Percentiles rank a stretch among this genome's conserved stretches.
phyloP scores from a whole-genome alignment of 108 stramenopile species.

The Stephanodiscus triporus region DNA sequence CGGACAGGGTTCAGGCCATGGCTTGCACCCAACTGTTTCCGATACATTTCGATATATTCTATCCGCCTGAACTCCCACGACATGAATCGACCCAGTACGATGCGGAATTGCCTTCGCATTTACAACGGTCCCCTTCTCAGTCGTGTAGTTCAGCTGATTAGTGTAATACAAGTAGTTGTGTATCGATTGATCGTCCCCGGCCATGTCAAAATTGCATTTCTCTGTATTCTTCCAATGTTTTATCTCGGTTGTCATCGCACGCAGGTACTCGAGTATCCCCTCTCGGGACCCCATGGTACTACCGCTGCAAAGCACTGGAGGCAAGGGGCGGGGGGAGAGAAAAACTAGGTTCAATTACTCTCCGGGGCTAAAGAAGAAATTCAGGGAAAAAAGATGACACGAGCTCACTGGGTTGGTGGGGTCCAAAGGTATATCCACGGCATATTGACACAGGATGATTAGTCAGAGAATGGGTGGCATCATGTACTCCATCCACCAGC shows the following conservation, averaged over 20 bases:
- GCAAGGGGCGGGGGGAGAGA: neutral
- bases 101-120: constrained; percentile 48
- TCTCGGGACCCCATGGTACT: constrained; percentile 72
- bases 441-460: constrained; percentile 24
- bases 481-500: constrained; percentile 37
- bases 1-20: neutral
- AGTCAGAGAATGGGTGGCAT: constrained; percentile 68
- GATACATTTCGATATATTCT: constrained; percentile 18
- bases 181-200: constrained; percentile 73
- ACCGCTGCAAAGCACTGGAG: constrained; percentile 74
- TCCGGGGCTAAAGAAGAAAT: neutral
- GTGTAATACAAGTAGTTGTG: constrained; percentile 83
- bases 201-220: constrained; percentile 58
- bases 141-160: constrained; percentile 41
- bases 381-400: neutral
- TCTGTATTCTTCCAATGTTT: constrained; percentile 54
- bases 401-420: neutral
- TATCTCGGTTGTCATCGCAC: constrained; percentile 72
- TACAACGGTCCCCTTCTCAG: neutral
- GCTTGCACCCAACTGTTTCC: neutral
- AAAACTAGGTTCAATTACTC: neutral
- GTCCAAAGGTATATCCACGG: constrained; percentile 25
- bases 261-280: constrained; percentile 70
- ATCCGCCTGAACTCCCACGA: constrained; percentile 42
- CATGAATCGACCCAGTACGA: constrained; percentile 42